Evolutionary conservation across 2,329 filamentous ascomycete genomes (phyloP).

Genomic region (Aspergillus brunneoviolaceus): DNA sequence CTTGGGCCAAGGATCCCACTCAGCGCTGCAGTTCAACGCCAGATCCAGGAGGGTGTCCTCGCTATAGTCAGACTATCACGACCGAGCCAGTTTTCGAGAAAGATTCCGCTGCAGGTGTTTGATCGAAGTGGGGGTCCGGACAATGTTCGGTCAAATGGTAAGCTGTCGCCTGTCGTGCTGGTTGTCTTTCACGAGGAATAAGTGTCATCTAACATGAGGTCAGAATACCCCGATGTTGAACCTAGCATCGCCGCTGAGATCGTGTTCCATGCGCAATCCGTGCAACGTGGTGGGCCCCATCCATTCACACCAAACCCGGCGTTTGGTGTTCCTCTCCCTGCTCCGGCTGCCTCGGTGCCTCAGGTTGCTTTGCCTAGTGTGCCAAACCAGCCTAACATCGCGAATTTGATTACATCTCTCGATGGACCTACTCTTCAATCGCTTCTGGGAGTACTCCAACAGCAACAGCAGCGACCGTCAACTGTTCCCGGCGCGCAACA

Average conservation of each 20-base stretch:
- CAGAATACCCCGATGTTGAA: slow-evolving; percentile 80
- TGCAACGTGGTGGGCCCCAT: slow-evolving; percentile 37
- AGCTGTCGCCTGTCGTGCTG: slow-evolving; percentile 18
- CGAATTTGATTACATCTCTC: slow-evolving; percentile 64
- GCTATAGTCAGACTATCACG: slow-evolving; percentile 77
- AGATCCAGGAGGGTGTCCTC: slow-evolving; percentile 84
- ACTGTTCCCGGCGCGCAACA: slow-evolving; percentile 37
- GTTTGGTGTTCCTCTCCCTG: slow-evolving; percentile 35
- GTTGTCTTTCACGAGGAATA: neutral
- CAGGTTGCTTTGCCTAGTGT: slow-evolving; percentile 36
- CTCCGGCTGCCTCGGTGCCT: slow-evolving; percentile 30
- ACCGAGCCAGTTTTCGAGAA: slow-evolving; percentile 66
- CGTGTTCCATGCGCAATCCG: slow-evolving; percentile 59
- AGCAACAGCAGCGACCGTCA: slow-evolving; percentile 38
- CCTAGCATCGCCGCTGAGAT: slow-evolving; percentile 77
- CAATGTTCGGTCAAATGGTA: slow-evolving; percentile 75
- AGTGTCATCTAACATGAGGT: slow-evolving; percentile 13
- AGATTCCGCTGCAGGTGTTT: slow-evolving; percentile 81
- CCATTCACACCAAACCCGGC: slow-evolving; percentile 38
- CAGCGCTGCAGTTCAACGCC: slow-evolving; percentile 75
- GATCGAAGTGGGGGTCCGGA: slow-evolving; percentile 72
- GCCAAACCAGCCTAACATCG: slow-evolving; percentile 54
- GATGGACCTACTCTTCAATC: slow-evolving; percentile 71
- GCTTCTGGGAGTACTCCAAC: slow-evolving; percentile 60
- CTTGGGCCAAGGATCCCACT: slow-evolving; percentile 75